Evolutionary conservation across 1,284 basidiomycete species (phyloP).

Genomic region (Boletellus deceptivus): DNA sequence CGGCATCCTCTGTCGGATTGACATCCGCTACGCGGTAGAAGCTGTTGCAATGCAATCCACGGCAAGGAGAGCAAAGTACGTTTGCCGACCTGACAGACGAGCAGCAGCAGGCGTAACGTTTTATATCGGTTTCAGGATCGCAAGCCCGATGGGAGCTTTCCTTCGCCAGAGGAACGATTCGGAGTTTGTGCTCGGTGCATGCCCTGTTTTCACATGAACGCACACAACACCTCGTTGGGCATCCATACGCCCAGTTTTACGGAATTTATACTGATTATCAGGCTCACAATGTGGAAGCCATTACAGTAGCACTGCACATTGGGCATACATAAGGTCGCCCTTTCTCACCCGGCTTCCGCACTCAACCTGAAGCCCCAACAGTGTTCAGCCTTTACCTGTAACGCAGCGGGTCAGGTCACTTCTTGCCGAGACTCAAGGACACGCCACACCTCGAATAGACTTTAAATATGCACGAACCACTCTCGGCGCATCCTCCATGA

Average conservation of each 20-base stretch:
- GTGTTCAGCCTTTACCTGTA: slow-evolving; percentile 11
- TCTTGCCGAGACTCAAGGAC: neutral
- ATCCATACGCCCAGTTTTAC: slow-evolving; percentile 7
- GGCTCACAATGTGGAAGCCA: slow-evolving; percentile 5
- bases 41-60: slow-evolving; percentile 20
- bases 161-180: too few species aligned
- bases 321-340: slow-evolving; percentile 16
- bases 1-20: slow-evolving; percentile 19
- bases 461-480: slow-evolving; percentile 23
- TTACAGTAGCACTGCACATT: slow-evolving; percentile 1
- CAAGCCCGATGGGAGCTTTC: too few species aligned
- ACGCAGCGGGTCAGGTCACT: neutral
- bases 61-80: slow-evolving; percentile 33
- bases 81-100: slow-evolving; percentile 38
- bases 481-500: slow-evolving; percentile 46
- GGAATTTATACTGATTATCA: neutral
- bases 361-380: neutral
- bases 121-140: neutral
- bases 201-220: too few species aligned
- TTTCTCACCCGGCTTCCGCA: slow-evolving; percentile 18
- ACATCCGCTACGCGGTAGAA: neutral
- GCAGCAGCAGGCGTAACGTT: slow-evolving; percentile 19
- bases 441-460: slow-evolving; percentile 13
- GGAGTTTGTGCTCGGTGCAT: too few species aligned
- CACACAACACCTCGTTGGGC: neutral